Conservation (phyloP, 768 basidiomycete species). For the Glaciozyma antarctica region DNA sequence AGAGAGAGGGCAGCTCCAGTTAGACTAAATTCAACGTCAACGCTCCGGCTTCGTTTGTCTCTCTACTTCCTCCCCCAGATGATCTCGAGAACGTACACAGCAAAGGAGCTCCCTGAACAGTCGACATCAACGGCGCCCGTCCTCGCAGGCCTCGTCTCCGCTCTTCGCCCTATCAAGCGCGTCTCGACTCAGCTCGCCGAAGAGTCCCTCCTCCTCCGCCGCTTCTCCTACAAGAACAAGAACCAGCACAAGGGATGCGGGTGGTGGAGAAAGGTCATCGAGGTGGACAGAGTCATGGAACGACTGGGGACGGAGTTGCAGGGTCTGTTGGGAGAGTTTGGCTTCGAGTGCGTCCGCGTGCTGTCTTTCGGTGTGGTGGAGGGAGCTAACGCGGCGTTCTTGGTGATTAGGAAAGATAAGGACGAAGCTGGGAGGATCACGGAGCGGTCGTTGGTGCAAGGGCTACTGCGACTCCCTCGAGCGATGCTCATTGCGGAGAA, state of each 20-base stretch:
- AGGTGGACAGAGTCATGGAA: slow-evolving; percentile 5
- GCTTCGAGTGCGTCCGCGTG: slow-evolving; percentile 9
- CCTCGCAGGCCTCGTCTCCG: slow-evolving; percentile 26
- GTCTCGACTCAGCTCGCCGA: slow-evolving; percentile 5
- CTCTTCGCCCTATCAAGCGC: slow-evolving; percentile 24
- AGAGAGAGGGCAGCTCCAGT: too few species aligned
- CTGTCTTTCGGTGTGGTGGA: not conserved
- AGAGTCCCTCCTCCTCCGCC: slow-evolving; percentile 13
- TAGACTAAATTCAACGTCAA: too few species aligned
- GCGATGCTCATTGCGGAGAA: slow-evolving; percentile 16
- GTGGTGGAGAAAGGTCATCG: slow-evolving; percentile 26
- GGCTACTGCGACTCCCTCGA: slow-evolving; percentile 11
- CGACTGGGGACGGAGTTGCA: slow-evolving; percentile 9
- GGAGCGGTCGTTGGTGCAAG: not conserved
- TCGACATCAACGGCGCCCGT: not conserved
- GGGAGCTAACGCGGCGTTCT: not conserved
- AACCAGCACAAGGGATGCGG: slow-evolving; percentile 26
- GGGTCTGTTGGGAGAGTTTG: slow-evolving; percentile 6
- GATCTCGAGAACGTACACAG: too few species aligned
- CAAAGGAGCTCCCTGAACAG: too few species aligned
- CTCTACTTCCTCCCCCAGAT: too few species aligned
- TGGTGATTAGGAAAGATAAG: not conserved
- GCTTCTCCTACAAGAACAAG: slow-evolving; percentile 33
- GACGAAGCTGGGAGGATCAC: slow-evolving; percentile 8
- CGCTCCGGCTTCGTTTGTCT: too few species aligned